A percentile compares a stretch with the other conserved stretches of the same genome.
Conservation (phyloP, 306 rosid genomes). For the Myrica gale region DNA sequence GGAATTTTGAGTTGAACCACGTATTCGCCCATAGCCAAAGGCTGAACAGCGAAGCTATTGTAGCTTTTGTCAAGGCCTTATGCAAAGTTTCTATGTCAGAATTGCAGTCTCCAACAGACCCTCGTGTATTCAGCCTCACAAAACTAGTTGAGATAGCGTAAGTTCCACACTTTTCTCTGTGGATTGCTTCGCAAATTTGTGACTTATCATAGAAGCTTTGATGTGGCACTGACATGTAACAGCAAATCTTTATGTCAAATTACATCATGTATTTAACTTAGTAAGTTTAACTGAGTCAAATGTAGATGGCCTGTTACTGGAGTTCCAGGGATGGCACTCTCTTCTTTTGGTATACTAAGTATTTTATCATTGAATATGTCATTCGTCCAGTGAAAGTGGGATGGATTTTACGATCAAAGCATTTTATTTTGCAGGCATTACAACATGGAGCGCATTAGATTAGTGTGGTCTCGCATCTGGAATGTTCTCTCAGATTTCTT, state of each 20-base stretch:
- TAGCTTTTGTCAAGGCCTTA: conserved; percentile 93
- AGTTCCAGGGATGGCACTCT: not conserved
- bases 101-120: conserved; percentile 98
- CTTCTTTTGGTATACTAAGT: conserved; percentile 11
- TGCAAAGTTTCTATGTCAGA: conserved; percentile 91
- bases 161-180: conserved; percentile 34
- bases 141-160: conserved; percentile 98
- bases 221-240: not conserved
- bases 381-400: not conserved
- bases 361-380: not conserved
- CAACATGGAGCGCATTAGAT: conserved; percentile 97
- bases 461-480: conserved; percentile 99
- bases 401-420: conserved; percentile 20
- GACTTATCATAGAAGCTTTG: not conserved
- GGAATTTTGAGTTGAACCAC: conserved; percentile 94
- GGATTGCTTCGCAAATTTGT: not conserved
- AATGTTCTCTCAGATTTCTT: conserved; percentile 95
- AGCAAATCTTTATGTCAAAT: not conserved
- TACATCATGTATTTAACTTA: not conserved
- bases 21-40: conserved; percentile 99
- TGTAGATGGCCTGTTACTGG: not conserved
- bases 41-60: conserved; percentile 96
- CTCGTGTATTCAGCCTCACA: conserved; percentile 98
- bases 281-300: not conserved
- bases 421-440: conserved; percentile 79